Evolutionary conservation across 306 rosid species (phyloP), one percentile per base, ranked within the genome.

Genomic region (Quercus aquifolioides): DNA sequence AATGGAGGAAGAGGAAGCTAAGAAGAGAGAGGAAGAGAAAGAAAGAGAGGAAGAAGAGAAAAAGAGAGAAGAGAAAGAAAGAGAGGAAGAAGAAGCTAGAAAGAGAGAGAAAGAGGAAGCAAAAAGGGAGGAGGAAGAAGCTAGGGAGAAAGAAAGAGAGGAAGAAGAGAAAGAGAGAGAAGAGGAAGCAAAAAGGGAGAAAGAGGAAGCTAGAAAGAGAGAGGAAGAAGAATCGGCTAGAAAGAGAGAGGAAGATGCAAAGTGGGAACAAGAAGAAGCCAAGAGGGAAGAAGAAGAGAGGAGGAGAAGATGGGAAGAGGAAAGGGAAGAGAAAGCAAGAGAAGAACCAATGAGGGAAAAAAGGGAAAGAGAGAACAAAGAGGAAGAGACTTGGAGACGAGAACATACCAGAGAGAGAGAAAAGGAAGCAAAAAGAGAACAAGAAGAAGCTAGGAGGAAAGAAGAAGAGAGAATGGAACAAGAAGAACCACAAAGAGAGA

Each of bases 1-100:
- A 1, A 90, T 90, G 96, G 43, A 68, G 78, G 91, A 91, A 60
- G 94, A 90, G 28, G 26, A 33, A 0, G 86, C 83, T 76, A 76
- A 20, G 82, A 63, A 83, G 30, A 76, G 57, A 35, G 74, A 84
- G 69, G 83, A 82, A 23, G 85, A 83, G 33, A 26, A 26, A 74
- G 49, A 8, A 15, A 55, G 20, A 59, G 52, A 26, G 43, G 86
- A 76, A 20, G 82, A 62, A 83, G 30, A 76, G 60, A 35, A 58
- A 63, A 72, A 74, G 73, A 84, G 68, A 28, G 83, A 82, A 25
- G 85, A 83, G 35, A 58, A 4, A 74, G 49, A 8, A 15, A 55
- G 20, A 59, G 52, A 26, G 43, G 64, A 69, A 31, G 76, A 76
- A 3, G 87, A 78, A 5, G 83, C 72, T 18, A 73, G 21, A 1